These are phyloP conservation scores for Mycena kentingensis DNA, from an alignment of 768 basidiomycete genomes.

Conservation along the genomic window DNA sequence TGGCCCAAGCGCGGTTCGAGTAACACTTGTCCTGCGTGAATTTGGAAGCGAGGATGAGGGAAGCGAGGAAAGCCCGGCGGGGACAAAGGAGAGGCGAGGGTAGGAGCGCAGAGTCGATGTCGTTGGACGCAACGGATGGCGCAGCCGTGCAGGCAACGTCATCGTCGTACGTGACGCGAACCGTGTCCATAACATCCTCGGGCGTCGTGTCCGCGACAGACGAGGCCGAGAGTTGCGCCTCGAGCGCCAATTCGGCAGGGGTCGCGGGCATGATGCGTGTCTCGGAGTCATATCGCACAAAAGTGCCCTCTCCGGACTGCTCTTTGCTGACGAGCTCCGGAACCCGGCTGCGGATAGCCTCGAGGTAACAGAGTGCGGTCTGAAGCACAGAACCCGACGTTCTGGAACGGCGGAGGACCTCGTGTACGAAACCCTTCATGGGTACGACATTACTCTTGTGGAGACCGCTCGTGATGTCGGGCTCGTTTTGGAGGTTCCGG, in stretches of 20 bases:
- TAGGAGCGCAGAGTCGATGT: conserved; percentile 36
- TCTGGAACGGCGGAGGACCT: conserved; percentile 83
- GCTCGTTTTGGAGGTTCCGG: conserved; percentile 36
- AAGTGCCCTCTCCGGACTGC: conserved; percentile 43
- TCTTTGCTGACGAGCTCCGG: conserved; percentile 62
- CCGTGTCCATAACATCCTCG: conserved; percentile 43
- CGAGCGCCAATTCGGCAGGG: conserved; percentile 44
- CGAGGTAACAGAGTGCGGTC: conserved; percentile 85
- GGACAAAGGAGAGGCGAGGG: conserved; percentile 86
- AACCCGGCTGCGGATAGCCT: conserved; percentile 74
- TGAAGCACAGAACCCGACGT: conserved; percentile 84
- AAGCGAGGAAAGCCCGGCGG: conserved; percentile 84
- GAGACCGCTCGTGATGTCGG: conserved; percentile 15
- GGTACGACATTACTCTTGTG: conserved; percentile 50
- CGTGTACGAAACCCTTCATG: conserved; percentile 80
- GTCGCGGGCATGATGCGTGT: conserved; percentile 46
- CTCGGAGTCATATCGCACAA: conserved; percentile 43
- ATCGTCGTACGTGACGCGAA: conserved; percentile 41
- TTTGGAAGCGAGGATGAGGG: conserved; percentile 87
- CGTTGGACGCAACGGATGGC: conserved; percentile 7
- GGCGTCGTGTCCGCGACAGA: conserved; percentile 11
- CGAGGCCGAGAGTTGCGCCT: conserved; percentile 35
- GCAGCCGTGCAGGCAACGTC: conserved; percentile 22
- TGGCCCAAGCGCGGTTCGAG: conserved; percentile 93
- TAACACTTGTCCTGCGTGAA: conserved; percentile 94